Conservation (phyloP, 2,329 filamentous ascomycete species). For the Didymella exigua region DNA sequence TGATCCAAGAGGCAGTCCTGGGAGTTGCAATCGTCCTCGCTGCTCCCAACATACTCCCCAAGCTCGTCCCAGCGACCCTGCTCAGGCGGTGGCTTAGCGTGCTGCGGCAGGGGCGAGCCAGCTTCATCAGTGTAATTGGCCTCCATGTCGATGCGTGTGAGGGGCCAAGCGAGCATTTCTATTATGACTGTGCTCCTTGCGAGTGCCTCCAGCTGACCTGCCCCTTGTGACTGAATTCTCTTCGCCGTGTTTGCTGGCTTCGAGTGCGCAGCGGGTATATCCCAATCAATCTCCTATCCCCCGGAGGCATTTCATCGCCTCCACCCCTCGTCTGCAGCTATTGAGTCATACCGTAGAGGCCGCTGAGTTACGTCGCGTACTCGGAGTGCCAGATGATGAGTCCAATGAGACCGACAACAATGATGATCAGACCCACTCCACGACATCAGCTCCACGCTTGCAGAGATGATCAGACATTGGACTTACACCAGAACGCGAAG, state of each 20-base stretch:
- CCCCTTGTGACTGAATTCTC: background rate
- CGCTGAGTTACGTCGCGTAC: background rate
- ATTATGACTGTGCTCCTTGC: background rate
- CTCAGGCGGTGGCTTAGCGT: background rate
- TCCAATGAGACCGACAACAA: background rate
- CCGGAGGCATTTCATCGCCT: background rate
- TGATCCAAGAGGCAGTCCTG: no score
- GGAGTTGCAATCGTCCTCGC: background rate
- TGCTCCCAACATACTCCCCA: background rate
- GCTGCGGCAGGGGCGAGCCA: background rate
- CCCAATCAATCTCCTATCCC: no score
- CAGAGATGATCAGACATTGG: background rate
- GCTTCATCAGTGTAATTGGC: background rate
- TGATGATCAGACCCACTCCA: background rate
- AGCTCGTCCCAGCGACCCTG: conserved; percentile 1
- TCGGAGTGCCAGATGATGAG: background rate
- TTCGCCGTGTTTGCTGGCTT: conserved; percentile 5
- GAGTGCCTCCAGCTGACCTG: background rate
- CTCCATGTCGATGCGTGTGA: background rate
- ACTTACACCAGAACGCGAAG: conserved; percentile 6
- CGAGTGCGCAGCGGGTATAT: background rate
- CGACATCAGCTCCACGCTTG: background rate
- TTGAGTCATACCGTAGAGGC: background rate
- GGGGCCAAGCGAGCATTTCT: background rate
- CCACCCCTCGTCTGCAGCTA: background rate